Evolutionary conservation across 352 stramenopile species (phyloP).

Genomic region (Globisporangium acanthophoron): DNA sequence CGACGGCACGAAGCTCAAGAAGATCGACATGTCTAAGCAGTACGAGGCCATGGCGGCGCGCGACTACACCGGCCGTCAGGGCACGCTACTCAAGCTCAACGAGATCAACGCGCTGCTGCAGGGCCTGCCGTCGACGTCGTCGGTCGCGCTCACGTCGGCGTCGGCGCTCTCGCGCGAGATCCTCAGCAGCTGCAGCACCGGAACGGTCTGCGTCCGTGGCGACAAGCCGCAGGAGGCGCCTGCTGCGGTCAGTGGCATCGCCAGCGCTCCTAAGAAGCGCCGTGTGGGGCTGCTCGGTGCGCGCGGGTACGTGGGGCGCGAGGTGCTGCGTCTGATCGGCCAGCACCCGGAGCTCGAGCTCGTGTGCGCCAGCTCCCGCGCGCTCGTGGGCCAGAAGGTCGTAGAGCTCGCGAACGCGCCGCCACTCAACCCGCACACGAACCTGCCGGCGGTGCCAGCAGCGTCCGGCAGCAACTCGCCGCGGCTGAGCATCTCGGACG

Average conservation of each 20-base stretch:
- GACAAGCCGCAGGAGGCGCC: slow-evolving; percentile 19
- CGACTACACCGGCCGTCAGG: slow-evolving; percentile 86
- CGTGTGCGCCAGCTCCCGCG: slow-evolving; percentile 79
- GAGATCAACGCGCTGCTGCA: slow-evolving; percentile 86
- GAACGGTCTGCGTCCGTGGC: slow-evolving; percentile 78
- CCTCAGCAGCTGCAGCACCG: slow-evolving; percentile 78
- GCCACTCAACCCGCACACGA: slow-evolving; percentile 82
- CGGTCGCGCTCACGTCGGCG: slow-evolving; percentile 83
- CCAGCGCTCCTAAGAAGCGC: slow-evolving; percentile 38
- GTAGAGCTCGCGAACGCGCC: slow-evolving; percentile 62
- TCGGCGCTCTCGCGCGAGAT: slow-evolving; percentile 78
- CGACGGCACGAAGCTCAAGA: slow-evolving; percentile 77
- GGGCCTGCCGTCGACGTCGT: slow-evolving; percentile 67
- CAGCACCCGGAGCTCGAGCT: slow-evolving; percentile 76
- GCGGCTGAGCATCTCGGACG: slow-evolving; percentile 54
- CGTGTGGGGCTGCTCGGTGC: slow-evolving; percentile 84
- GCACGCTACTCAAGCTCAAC: slow-evolving; percentile 89
- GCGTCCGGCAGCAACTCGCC: slow-evolving; percentile 19
- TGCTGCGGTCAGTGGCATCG: slow-evolving; percentile 13
- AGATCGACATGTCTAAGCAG: slow-evolving; percentile 78
- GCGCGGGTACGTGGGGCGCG: slow-evolving; percentile 80
- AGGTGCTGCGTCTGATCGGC: slow-evolving; percentile 82
- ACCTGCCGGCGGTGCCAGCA: slow-evolving; percentile 47
- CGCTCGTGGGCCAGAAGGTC: slow-evolving; percentile 73
- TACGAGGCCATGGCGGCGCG: slow-evolving; percentile 68